Evolutionary conservation across 1,284 basidiomycete species (phyloP), one percentile per base, ranked within the genome.

Genomic region (Ceratobasidium sp.): DNA sequence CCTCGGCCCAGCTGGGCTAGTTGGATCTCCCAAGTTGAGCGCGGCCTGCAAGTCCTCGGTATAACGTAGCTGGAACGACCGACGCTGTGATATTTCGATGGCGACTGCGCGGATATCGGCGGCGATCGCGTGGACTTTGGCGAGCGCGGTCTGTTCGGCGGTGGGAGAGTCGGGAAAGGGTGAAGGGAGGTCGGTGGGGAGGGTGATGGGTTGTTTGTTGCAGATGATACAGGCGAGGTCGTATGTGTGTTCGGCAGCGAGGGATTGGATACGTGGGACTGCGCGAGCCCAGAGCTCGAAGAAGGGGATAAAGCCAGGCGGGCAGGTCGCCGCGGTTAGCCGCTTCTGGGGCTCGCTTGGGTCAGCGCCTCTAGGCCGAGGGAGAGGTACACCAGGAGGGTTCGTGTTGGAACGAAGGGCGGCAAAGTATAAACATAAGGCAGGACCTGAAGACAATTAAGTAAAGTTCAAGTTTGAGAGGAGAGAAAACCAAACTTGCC

Each of bases 191-290:
- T 77, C 54, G 65, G 64, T 27, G 16, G 78, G 80, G n/a, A 76
- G 77, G 8, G 79, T 78, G 30, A 78, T 18, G 12, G 91, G 87
- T 18, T 85, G 82, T 46, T 94, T 88, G 23, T 87, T 87, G 81
- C 94, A 95, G 48, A 95, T 92, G 73, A 92, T 85, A 4, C 94
- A 89, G 0, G 93, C 93, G 48, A 95, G 90, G 82, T 95, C 94
- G 80, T 94, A 93, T 77, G 94, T 91, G 67, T 89, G 84, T 79
- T 93, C 90, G 3, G 90, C 90, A 0, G 84, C 68, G 14, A 95
- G 87, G 1, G 79, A 79, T 79, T 94, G 93, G 78, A 95, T 93
- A 14, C 82, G 82, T 0, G 90, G 88, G 0, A 95, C 94, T 1
- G 87, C 84, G 20, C 87, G 84, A 0, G 91, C 87, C 94, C 94